Evolutionary conservation across 306 rosid genomes (phyloP).

Genomic region (Vigna trinervia): DNA sequence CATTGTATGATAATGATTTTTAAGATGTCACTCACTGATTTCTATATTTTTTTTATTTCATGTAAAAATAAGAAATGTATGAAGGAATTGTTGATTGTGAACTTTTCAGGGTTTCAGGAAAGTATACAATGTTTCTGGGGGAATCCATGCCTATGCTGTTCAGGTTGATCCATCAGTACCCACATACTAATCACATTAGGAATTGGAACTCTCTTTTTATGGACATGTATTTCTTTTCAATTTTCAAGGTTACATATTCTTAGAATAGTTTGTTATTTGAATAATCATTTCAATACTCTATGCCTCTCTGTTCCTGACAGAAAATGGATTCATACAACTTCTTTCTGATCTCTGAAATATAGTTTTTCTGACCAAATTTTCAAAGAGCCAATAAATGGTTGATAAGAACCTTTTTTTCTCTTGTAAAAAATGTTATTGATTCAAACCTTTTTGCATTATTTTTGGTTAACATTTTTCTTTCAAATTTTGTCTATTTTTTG

Average conservation of each 20-base stretch:
- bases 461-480: too few relatives aligned
- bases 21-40: background rate
- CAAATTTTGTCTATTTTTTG: too few relatives aligned
- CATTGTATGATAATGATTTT: background rate
- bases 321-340: too few relatives aligned
- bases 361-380: too few relatives aligned
- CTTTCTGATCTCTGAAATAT: too few relatives aligned
- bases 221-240: background rate
- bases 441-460: too few relatives aligned
- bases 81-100: conserved; percentile 24
- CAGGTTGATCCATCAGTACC: conserved; percentile 86
- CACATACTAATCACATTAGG: conserved; percentile 62
- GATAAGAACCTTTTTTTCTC: too few relatives aligned
- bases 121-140: conserved; percentile 81
- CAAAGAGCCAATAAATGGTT: too few relatives aligned
- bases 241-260: conserved; percentile 9
- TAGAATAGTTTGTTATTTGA: too few relatives aligned
- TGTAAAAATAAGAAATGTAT: background rate
- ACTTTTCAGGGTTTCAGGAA: conserved; percentile 79
- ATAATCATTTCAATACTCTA: too few relatives aligned
- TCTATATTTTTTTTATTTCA: background rate
- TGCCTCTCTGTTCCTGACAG: too few relatives aligned
- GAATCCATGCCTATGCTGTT: conserved; percentile 84
- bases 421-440: too few relatives aligned
- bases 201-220: conserved; percentile 27